These are phyloP conservation scores for Tulasnella sp. DNA, from an alignment of 768 basidiomycete genomes.

Conservation along the genomic window DNA sequence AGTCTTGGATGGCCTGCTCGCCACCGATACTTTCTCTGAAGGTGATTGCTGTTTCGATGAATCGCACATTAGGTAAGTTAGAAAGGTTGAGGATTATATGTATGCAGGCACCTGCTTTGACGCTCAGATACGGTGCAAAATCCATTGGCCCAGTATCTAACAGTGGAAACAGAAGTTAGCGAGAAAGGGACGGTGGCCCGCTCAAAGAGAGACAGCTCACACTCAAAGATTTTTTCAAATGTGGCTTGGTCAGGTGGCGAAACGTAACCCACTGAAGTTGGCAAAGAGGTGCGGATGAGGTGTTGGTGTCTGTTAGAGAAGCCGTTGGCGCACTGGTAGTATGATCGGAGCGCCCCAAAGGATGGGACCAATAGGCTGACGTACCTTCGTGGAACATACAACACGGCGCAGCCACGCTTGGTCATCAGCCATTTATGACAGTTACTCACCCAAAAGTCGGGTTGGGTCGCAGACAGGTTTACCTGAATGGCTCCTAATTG, in stretches of 20 bases:
- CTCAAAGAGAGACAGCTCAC: too few species aligned
- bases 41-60: constrained; percentile 49
- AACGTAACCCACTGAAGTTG: constrained; percentile 42
- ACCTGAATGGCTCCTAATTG: constrained; percentile 45
- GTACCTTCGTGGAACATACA: constrained; percentile 59
- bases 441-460: constrained; percentile 79
- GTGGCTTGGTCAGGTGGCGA: constrained; percentile 33
- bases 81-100: neutral
- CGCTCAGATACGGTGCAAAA: constrained; percentile 40
- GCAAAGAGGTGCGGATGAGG: constrained; percentile 46
- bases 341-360: too few species aligned
- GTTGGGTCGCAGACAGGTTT: constrained; percentile 41
- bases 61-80: too few species aligned
- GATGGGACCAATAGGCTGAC: too few species aligned
- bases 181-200: too few species aligned
- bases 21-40: constrained; percentile 69
- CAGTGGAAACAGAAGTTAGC: neutral
- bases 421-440: constrained; percentile 79
- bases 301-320: constrained; percentile 55
- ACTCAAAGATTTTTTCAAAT: constrained; percentile 17
- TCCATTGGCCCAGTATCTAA: constrained; percentile 59
- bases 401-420: constrained; percentile 52
- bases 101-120: constrained; percentile 36
- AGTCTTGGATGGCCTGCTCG: constrained; percentile 56
- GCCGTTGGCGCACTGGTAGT: too few species aligned